Conservation (phyloP, 306 rosid species). For the Fragaria iinumae region DNA sequence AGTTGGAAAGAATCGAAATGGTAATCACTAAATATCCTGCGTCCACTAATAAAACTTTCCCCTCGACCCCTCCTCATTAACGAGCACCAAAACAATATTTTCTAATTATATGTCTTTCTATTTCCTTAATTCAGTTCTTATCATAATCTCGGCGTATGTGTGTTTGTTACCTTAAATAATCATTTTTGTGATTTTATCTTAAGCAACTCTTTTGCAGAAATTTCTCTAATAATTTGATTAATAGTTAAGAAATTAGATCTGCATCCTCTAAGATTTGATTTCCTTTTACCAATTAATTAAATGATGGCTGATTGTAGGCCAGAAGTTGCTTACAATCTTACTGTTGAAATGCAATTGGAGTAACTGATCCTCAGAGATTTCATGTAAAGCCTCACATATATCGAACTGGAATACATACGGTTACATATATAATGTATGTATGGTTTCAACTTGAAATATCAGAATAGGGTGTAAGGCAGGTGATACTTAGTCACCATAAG, state of each 20-base stretch:
- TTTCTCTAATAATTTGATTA: background rate
- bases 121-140: background rate
- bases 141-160: background rate
- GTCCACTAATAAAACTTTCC: background rate
- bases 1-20: background rate
- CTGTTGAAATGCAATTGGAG: background rate
- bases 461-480: no score
- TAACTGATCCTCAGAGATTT: background rate
- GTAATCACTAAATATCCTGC: background rate
- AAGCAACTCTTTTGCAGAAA: background rate
- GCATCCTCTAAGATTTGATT: background rate
- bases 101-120: background rate
- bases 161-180: background rate
- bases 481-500: background rate
- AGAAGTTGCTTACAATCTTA: background rate
- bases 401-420: background rate
- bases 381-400: background rate
- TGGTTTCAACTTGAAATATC: slow-evolving; percentile 1
- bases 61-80: background rate
- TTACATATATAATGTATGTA: no score
- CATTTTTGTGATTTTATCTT: background rate
- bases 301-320: background rate
- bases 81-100: background rate
- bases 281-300: background rate
- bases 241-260: background rate